phyloP scores from a whole-genome alignment of 2,329 filamentous ascomycete species.

The Capronia coronata region DNA sequence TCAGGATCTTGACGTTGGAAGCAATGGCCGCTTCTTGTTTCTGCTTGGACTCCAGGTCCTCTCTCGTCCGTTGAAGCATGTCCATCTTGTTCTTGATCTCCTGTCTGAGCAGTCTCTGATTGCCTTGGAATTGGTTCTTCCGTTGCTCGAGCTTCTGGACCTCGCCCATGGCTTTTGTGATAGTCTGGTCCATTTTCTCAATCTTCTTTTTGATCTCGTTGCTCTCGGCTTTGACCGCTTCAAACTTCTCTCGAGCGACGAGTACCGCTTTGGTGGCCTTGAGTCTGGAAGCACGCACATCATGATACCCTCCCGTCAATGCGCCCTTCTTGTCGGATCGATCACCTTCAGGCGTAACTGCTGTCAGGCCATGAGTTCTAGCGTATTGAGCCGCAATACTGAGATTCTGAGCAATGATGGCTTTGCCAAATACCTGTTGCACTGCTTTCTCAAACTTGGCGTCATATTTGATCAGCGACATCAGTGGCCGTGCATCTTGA shows the following conservation, averaged over 20 bases:
- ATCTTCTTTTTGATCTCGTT: slow-evolving; percentile 62
- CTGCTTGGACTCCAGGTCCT: slow-evolving; percentile 67
- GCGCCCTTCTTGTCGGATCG: slow-evolving; percentile 92
- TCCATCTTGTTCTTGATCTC: slow-evolving; percentile 70
- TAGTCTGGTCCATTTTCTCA: slow-evolving; percentile 76
- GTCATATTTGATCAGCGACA: slow-evolving; percentile 79
- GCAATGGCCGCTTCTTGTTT: slow-evolving; percentile 61
- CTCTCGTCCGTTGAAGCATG: slow-evolving; percentile 65
- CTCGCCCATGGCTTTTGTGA: slow-evolving; percentile 78
- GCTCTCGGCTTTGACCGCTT: slow-evolving; percentile 58
- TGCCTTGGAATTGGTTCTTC: slow-evolving; percentile 68
- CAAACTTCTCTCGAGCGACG: slow-evolving; percentile 68
- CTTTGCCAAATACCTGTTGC: slow-evolving; percentile 90
- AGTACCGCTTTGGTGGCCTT: slow-evolving; percentile 71
- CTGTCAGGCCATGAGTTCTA: slow-evolving; percentile 81
- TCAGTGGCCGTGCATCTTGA: slow-evolving; percentile 77
- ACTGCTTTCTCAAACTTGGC: slow-evolving; percentile 74
- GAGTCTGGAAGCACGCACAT: slow-evolving; percentile 77
- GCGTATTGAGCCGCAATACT: slow-evolving; percentile 85
- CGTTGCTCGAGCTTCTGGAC: slow-evolving; percentile 76
- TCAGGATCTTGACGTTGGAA: slow-evolving; percentile 66
- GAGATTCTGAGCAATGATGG: slow-evolving; percentile 86
- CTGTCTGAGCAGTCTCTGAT: slow-evolving; percentile 70
- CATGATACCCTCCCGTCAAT: slow-evolving; percentile 89
- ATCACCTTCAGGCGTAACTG: slow-evolving; percentile 91